A percentile compares a stretch with the other conserved stretches of the same genome.
These are phyloP conservation scores for Sugiyamaella lignohabitans DNA, from an alignment of 805 yeast species.

Conservation along the genomic window DNA sequence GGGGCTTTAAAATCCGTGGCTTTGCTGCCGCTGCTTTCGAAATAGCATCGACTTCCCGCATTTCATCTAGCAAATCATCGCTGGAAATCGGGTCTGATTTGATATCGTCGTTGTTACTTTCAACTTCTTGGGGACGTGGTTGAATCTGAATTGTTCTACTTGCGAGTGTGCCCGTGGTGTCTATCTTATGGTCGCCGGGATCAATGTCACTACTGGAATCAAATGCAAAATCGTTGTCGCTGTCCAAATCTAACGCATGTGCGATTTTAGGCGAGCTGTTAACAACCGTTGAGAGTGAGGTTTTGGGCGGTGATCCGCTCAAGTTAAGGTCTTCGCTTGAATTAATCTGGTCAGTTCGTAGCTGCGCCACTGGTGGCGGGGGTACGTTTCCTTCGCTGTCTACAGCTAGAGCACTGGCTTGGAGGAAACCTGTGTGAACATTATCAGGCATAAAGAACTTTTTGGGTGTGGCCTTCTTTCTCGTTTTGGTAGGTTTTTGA, in stretches of 20 bases:
- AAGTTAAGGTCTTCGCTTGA: not conserved
- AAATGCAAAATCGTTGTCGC: not conserved
- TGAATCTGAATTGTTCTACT: not conserved
- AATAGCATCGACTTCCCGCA: no score
- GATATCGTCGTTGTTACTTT: no score
- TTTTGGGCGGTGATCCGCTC: not conserved
- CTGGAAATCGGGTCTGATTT: no score
- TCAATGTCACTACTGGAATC: not conserved
- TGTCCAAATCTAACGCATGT: not conserved
- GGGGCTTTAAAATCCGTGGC: no score
- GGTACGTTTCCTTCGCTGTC: not conserved
- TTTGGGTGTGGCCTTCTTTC: conserved; percentile 3
- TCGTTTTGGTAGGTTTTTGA: conserved; percentile 6
- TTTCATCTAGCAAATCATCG: no score
- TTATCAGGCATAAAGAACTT: conserved; percentile 19
- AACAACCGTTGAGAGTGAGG: not conserved
- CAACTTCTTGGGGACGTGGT: not conserved
- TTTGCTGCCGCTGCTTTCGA: no score
- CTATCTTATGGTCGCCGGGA: not conserved
- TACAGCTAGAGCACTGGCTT: conserved; percentile 9
- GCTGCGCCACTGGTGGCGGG: no score
- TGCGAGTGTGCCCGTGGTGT: no score
- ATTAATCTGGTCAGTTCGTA: no score
- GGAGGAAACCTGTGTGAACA: conserved; percentile 18
- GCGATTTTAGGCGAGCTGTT: not conserved